These are phyloP conservation scores for Ustulina deusta DNA, from an alignment of 2,329 filamentous ascomycete genomes.

Conservation along the genomic window DNA sequence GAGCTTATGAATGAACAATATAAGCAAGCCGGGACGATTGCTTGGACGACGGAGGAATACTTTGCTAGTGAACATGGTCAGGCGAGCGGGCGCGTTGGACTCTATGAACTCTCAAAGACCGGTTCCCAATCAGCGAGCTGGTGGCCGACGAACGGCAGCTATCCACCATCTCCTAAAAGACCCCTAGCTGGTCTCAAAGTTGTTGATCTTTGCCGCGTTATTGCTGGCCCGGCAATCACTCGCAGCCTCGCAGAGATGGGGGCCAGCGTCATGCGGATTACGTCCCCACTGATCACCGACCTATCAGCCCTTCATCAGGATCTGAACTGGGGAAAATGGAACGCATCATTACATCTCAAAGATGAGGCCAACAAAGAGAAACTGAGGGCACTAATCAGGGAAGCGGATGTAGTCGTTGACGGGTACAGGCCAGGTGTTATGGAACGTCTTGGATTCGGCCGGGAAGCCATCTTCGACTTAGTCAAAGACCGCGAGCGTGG, in stretches of 20 bases:
- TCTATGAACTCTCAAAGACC: constrained; percentile 27
- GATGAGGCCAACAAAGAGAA: constrained; percentile 30
- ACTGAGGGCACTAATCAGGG: constrained; percentile 45
- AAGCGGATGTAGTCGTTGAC: constrained; percentile 53
- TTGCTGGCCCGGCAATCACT: constrained; percentile 60
- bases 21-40: constrained; percentile 30
- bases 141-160: constrained; percentile 54
- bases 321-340: constrained; percentile 64
- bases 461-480: constrained; percentile 40
- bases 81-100: constrained; percentile 21
- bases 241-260: constrained; percentile 53
- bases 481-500: constrained; percentile 43
- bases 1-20: constrained; percentile 33
- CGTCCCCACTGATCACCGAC: constrained; percentile 55
- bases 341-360: constrained; percentile 43
- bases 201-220: constrained; percentile 61
- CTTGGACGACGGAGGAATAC: constrained; percentile 29
- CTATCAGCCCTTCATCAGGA: constrained; percentile 57
- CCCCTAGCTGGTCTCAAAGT: constrained; percentile 62
- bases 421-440: constrained; percentile 52
- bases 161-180: constrained; percentile 50
- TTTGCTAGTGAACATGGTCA: constrained; percentile 28
- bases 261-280: constrained; percentile 61
- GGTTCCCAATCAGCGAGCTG: constrained; percentile 52
- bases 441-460: constrained; percentile 50